Evolutionary conservation across 768 basidiomycete genomes (phyloP).

Genomic region (Mycena vulgaris): DNA sequence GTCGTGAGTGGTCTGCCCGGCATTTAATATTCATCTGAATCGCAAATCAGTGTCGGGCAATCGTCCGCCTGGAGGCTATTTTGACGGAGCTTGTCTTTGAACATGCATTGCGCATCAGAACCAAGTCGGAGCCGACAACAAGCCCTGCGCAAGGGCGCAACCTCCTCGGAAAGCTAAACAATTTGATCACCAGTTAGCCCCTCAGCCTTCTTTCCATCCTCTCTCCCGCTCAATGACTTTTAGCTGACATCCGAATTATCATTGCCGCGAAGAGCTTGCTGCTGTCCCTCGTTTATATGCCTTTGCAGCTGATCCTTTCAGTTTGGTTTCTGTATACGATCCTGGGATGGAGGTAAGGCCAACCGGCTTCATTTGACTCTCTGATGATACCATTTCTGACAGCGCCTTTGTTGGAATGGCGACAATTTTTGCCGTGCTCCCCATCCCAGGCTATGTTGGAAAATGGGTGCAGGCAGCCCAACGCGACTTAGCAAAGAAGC

Average conservation of each 20-base stretch:
- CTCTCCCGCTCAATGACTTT: too few species aligned
- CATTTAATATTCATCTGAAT: neutral
- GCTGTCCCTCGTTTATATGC: conserved; percentile 54
- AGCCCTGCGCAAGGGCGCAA: conserved; percentile 50
- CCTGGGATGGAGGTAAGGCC: conserved; percentile 63
- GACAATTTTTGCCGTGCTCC: conserved; percentile 66
- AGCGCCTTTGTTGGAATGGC: conserved; percentile 72
- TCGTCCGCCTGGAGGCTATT: conserved; percentile 65
- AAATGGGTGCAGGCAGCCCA: conserved; percentile 65
- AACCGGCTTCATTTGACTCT: neutral
- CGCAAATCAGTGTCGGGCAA: conserved; percentile 60
- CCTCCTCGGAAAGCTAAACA: conserved; percentile 82
- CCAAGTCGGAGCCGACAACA: conserved; percentile 51
- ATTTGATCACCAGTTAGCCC: conserved; percentile 79
- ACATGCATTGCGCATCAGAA: conserved; percentile 71
- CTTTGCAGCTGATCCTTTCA: conserved; percentile 56
- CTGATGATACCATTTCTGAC: neutral
- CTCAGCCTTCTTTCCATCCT: too few species aligned
- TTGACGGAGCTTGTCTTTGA: conserved; percentile 60
- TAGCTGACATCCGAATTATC: conserved; percentile 66
- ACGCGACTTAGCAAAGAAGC: conserved; percentile 62
- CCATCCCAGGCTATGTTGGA: conserved; percentile 70
- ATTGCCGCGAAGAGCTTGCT: conserved; percentile 52
- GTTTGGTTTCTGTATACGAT: conserved; percentile 61
- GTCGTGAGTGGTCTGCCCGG: conserved; percentile 55